Conservation (phyloP, 2,329 filamentous ascomycete species). For the Leptographium wingfieldii region DNA sequence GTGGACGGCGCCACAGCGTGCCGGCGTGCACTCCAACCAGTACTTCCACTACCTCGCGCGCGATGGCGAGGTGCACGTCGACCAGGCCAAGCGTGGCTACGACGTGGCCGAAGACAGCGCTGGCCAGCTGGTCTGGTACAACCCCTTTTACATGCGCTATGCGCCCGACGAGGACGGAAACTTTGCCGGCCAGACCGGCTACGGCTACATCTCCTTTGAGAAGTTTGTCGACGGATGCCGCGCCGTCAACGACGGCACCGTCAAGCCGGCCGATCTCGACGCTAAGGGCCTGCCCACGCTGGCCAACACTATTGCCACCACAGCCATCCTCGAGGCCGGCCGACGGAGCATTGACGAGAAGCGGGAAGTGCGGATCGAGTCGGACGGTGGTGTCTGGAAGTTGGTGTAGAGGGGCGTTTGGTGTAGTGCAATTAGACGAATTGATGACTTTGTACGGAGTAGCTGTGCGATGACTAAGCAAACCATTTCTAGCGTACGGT, state of each 20-base stretch:
- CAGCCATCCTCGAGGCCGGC: slow-evolving; percentile 81
- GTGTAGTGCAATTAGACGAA: background rate
- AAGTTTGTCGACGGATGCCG: slow-evolving; percentile 88
- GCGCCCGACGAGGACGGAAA: slow-evolving; percentile 91
- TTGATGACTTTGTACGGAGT: too few species aligned
- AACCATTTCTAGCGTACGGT: background rate
- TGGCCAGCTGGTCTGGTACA: slow-evolving; percentile 69
- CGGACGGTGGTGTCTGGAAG: slow-evolving; percentile 54
- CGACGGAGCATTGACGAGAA: slow-evolving; percentile 73
- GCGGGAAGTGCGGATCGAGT: slow-evolving; percentile 61
- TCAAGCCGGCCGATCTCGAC: slow-evolving; percentile 66
- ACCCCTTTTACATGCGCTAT: slow-evolving; percentile 93
- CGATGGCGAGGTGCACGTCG: slow-evolving; percentile 73
- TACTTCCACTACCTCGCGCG: slow-evolving; percentile 91
- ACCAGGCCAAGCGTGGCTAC: slow-evolving; percentile 85
- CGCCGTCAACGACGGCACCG: slow-evolving; percentile 59
- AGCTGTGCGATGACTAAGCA: background rate
- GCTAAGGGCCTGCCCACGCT: slow-evolving; percentile 71
- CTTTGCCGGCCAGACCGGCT: slow-evolving; percentile 81
- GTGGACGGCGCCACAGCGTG: slow-evolving; percentile 87
- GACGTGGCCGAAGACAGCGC: slow-evolving; percentile 76
- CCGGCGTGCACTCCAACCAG: slow-evolving; percentile 92
- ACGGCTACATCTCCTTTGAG: slow-evolving; percentile 89
- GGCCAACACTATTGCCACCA: slow-evolving; percentile 80
- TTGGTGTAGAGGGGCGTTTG: slow-evolving; percentile 29